Percentiles rank a stretch among this genome's conserved stretches.
phyloP scores from a whole-genome alignment of 2,329 filamentous ascomycete genomes.

The Cordyceps javanica region DNA sequence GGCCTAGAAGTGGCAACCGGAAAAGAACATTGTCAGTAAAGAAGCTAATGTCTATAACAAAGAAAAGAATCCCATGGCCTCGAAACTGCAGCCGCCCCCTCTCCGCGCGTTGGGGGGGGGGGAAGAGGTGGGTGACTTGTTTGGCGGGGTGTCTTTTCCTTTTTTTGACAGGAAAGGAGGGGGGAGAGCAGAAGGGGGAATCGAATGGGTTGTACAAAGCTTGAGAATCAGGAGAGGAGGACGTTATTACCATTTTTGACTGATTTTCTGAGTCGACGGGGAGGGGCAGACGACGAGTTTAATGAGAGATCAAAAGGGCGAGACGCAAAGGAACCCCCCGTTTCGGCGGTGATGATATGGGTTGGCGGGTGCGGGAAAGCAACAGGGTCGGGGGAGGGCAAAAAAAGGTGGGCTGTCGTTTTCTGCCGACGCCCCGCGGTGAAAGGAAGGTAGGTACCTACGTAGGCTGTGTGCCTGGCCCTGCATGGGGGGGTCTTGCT shows the following conservation, averaged over 20 bases:
- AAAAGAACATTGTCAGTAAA: neutral
- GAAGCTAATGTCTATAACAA: no score
- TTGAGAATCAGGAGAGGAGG: neutral
- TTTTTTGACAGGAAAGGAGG: no score
- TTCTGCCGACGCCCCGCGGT: neutral
- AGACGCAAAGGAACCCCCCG: no score
- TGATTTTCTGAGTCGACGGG: neutral
- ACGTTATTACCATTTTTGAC: neutral
- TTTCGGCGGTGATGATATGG: neutral
- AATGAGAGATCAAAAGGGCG: neutral
- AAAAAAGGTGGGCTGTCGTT: neutral
- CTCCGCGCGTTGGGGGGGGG: neutral
- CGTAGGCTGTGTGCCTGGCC: neutral
- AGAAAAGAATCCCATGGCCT: no score
- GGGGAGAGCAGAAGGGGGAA: neutral
- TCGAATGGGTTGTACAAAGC: no score
- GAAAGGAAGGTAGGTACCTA: neutral
- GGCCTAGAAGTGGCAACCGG: constrained; percentile 9
- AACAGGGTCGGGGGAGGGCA: neutral
- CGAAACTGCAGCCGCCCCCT: no score
- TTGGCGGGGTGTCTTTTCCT: no score
- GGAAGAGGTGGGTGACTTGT: neutral
- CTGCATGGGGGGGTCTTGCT: no score
- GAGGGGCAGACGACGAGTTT: neutral
- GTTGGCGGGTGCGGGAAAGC: neutral